Conservation (phyloP, 1,284 basidiomycete genomes). For the Moniliophthora roreri region DNA sequence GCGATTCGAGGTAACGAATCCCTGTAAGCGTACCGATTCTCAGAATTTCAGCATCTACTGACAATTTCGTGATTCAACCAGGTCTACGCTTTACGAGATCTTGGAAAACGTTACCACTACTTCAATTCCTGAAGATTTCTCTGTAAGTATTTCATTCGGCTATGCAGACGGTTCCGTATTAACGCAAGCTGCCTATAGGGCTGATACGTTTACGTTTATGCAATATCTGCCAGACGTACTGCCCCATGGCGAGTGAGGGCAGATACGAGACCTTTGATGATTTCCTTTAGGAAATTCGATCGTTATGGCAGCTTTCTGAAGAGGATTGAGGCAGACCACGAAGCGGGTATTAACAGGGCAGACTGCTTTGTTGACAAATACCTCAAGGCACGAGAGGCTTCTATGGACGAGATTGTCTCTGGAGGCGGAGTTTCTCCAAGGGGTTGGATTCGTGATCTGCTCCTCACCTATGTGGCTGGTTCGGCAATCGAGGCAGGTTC, state of each 20-base stretch:
- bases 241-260: neutral
- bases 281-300: conserved; percentile 1
- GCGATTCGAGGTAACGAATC: neutral
- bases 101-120: neutral
- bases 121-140: neutral
- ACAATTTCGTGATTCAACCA: neutral
- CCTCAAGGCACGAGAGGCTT: conserved; percentile 14
- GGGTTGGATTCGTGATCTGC: conserved; percentile 21
- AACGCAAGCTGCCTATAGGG: neutral
- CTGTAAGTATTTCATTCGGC: neutral
- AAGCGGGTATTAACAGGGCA: neutral
- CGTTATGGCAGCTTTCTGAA: conserved; percentile 5
- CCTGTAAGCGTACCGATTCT: neutral
- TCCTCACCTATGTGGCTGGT: conserved; percentile 18
- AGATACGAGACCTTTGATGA: neutral
- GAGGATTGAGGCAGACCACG: neutral
- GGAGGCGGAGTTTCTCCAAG: conserved; percentile 15
- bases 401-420: conserved; percentile 11
- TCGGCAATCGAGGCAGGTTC: neutral
- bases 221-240: neutral
- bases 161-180: neutral
- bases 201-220: neutral
- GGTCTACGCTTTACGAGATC: neutral
- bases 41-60: too few relatives aligned
- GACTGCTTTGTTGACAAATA: conserved; percentile 8